Evolutionary conservation across 495 filamentous ascomycete species (phyloP), one percentile per base, ranked within the genome.

Genomic region (Hypoxylon crocopeplum): DNA sequence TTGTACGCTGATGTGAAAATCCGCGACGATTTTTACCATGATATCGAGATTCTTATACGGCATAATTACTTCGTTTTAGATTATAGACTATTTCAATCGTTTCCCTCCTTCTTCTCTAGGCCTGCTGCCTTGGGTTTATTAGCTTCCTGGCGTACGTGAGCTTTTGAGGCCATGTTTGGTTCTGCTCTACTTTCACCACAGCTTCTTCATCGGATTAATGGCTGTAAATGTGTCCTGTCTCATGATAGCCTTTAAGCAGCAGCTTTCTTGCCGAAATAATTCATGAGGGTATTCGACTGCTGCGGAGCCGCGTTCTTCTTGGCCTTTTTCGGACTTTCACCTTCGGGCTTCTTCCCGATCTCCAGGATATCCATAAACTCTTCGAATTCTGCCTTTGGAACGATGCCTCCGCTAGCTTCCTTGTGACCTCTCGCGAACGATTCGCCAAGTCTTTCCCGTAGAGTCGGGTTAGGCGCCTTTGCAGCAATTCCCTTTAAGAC

Each of bases 341-440:
- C 66, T 58, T 69, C 68, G 7, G 73, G 52, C 57, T 80, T 81
- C 67, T 78, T 78, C 11, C 81, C 78, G 48, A 85, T 69, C 60
- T 75, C 73, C 72, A 86, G 71, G 8, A 82, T 48, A 8, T 66
- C 62, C 73, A 84, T 79, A 12, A 85, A 67, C 64, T 85, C 83
- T 40, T 86, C 82, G 62, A 86, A 87, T 47, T 79, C 79, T 1
- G 69, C 76, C 38, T 45, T 73, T 5, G 69, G 69, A 3, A 87
- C 74, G 25, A 84, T 81, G 0, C 84, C 84, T 0, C 82, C 84
- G 40, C 76, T 80, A 5, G 84, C 84, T 64, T 84, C 80, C 51
- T 78, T 81, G 62, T 86, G 84, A 0, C 84, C 84, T 36, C 72
- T 75, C 0, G 82, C 84, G 64, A 85, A 86, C 40, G 71, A 75